Conservation (phyloP, 1,284 basidiomycete species). For the Rhodotorula sp. region DNA sequence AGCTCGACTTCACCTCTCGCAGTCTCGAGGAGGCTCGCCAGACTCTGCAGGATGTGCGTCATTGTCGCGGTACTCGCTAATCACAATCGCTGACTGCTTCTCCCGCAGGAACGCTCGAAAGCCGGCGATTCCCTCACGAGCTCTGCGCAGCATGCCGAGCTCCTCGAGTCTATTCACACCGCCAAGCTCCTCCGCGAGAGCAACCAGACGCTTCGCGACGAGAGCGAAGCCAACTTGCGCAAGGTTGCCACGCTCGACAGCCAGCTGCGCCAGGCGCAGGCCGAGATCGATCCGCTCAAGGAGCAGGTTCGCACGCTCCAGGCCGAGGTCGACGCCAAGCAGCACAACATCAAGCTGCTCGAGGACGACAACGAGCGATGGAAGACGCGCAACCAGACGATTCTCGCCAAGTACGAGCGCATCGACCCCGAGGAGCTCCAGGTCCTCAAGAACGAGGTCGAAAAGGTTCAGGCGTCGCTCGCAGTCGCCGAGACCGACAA, state of each 20-base stretch:
- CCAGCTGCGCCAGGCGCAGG: constrained; percentile 59
- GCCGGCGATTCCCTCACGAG: constrained; percentile 66
- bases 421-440: constrained; percentile 85
- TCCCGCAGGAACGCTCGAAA: constrained; percentile 70
- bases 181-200: constrained; percentile 83
- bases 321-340: constrained; percentile 72
- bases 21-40: constrained; percentile 67
- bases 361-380: constrained; percentile 78
- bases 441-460: constrained; percentile 71
- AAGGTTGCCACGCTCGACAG: constrained; percentile 66
- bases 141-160: constrained; percentile 77
- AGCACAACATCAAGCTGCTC: constrained; percentile 67
- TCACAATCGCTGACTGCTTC: not conserved
- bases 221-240: constrained; percentile 67
- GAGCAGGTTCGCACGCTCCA: constrained; percentile 67
- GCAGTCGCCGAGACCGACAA: constrained; percentile 50
- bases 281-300: constrained; percentile 72
- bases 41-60: constrained; percentile 45
- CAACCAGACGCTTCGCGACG: constrained; percentile 77
- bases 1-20: constrained; percentile 71
- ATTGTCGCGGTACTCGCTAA: constrained; percentile 7
- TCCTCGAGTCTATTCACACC: constrained; percentile 84
- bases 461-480: constrained; percentile 54
- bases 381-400: constrained; percentile 78
- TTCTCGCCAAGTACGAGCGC: constrained; percentile 84